Conservation (phyloP, 192 early-diverging fungal genomes). For the Coemansia biformis region DNA sequence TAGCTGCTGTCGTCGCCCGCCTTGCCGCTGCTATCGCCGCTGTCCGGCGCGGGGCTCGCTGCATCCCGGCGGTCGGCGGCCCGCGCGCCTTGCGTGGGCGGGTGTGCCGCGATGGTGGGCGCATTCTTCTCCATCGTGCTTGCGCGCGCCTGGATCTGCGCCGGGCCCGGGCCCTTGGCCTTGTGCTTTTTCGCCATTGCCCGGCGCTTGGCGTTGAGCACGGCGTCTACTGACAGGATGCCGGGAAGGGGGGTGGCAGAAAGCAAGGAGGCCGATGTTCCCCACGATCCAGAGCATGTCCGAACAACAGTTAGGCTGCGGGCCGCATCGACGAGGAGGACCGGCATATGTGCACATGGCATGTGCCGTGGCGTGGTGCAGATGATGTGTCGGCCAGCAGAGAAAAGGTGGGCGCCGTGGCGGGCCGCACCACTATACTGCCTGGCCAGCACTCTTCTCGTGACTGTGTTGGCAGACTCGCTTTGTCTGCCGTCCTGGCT, state of each 20-base stretch:
- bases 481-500: too few species aligned
- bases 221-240: slow-evolving; percentile 15
- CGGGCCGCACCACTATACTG: slow-evolving; percentile 3
- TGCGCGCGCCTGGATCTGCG: slow-evolving; percentile 1
- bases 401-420: too few species aligned
- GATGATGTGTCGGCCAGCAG: too few species aligned
- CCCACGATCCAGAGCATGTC: too few species aligned
- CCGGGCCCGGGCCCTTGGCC: slow-evolving; percentile 6
- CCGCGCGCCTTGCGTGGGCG: not conserved
- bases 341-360: too few species aligned
- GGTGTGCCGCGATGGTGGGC: not conserved
- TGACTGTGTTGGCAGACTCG: too few species aligned
- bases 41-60: not conserved
- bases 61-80: not conserved
- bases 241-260: too few species aligned
- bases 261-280: too few species aligned
- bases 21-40: slow-evolving; percentile 1
- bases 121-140: not conserved
- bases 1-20: slow-evolving; percentile 2
- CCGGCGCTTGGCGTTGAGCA: slow-evolving; percentile 47
- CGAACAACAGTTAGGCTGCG: too few species aligned
- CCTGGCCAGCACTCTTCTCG: too few species aligned
- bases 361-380: too few species aligned
- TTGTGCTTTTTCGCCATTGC: slow-evolving; percentile 50
- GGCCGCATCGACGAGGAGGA: too few species aligned